A percentile compares a stretch with the other conserved stretches of the same genome.
These are phyloP conservation scores for Sicyos edulis DNA, from an alignment of 306 rosid genomes.

Conservation along the genomic window DNA sequence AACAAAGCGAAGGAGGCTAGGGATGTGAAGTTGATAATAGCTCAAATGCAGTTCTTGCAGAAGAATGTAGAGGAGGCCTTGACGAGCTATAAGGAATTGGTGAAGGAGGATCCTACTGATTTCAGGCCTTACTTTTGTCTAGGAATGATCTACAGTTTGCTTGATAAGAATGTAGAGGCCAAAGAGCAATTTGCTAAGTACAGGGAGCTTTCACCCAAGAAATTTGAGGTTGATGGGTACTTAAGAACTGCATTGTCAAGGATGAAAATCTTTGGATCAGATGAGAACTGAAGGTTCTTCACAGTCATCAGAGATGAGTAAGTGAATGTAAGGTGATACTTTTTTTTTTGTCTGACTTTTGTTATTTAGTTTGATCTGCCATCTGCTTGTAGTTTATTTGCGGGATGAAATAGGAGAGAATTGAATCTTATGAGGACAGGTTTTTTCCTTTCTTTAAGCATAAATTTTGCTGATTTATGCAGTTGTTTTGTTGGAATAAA, in stretches of 20 bases:
- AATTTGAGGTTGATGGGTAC: constrained; percentile 84
- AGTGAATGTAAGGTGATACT: neutral
- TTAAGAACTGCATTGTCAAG: constrained; percentile 67
- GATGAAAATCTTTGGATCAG: constrained; percentile 67
- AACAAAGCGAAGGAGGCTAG: constrained; percentile 58
- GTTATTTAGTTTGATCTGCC: constrained; percentile 1
- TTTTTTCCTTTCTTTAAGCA: neutral
- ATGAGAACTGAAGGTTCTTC: constrained; percentile 49
- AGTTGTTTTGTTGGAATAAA: constrained; percentile 2
- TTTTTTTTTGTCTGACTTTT: constrained; percentile 1
- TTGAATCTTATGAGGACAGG: constrained; percentile 9
- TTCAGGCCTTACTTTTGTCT: constrained; percentile 80
- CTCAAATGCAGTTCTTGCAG: constrained; percentile 76
- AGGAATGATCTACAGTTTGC: constrained; percentile 86
- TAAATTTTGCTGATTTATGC: neutral
- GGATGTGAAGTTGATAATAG: constrained; percentile 73
- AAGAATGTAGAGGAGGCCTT: constrained; percentile 77
- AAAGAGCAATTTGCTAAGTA: constrained; percentile 67
- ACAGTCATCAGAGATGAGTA: constrained; percentile 23
- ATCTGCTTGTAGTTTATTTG: neutral
- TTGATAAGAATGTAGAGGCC: constrained; percentile 72
- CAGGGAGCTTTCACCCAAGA: constrained; percentile 67
- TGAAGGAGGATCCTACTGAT: constrained; percentile 65
- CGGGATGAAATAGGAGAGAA: neutral
- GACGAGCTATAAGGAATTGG: constrained; percentile 43